Evolutionary conservation across 2,329 filamentous ascomycete genomes (phyloP), one percentile per base, ranked within the genome.

Genomic region (Fusarium guadeloupense): DNA sequence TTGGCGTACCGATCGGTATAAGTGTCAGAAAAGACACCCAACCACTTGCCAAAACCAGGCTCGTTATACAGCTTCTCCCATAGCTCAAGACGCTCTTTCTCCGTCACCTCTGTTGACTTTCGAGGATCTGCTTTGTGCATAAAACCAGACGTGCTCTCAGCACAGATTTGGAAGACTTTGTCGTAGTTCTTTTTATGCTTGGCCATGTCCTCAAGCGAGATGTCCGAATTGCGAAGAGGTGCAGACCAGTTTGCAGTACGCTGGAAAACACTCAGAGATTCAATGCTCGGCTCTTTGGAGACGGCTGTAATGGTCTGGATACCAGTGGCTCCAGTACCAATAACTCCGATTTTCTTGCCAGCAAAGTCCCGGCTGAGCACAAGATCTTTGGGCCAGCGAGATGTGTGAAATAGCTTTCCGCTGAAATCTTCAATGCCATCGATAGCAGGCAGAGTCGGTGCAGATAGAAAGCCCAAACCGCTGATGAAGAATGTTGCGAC

Each of bases 251-350:
- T 70, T 9, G 71, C 56, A 0, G 68, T 72, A 3, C 72, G 62
- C 16, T 74, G 72, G 23, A 74, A 74, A 0, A 72, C 68, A 2
- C 63, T 73, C 10, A 76, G 50, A 5, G 73, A 75, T 31, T 74
- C 70, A n/a, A 76, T 66, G 4, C 56, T 67, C 3, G 72, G 66
- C 1, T 59, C 63, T 4, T 69, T 64, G 0, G 63, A 64, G 1
- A 66, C 4, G 2, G 59, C 21, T 0, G 63, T 66, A 4, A 56
- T 66, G 6, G 47, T 63, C 6, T 66, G 63, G 3, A 66, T 66
- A 2, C 63, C 62, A 0, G 63, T 66, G 3, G 63, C 63, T 1
- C 63, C 63, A 1, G 63, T 66, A 0, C 63, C 63, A 2, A 66
- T 64, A 0, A 66, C 37, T 5, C 62, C 63, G 4, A 66, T 13